Base-by-base conservation (phyloP, 1,139 yeast species). In the Geotrichum reessii region DNA sequence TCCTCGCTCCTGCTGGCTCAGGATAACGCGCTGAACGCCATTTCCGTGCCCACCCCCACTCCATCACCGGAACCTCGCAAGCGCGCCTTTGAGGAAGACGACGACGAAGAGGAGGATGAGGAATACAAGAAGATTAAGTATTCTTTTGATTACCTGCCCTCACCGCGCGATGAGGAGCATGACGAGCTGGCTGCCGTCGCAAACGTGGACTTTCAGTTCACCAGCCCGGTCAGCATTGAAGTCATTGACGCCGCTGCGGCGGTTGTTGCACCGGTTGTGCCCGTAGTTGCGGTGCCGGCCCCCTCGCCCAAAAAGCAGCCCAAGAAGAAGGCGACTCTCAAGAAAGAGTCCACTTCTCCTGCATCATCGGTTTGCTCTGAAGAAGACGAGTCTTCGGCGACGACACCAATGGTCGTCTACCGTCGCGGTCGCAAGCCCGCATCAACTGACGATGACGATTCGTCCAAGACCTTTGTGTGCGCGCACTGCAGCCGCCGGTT, bases 401-500 rank as follows among this genome's bases (percentile, higher is more conserved):
- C 47, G 12, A 7, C 52, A 22, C 47, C 40, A 6, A 33, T 40
- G 17, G 46, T 51, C n/a, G 53, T 48, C 19, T 55, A 58, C 48
- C 49, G 73, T 21, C 64, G 74, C 33, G 74, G 74, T 11, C 67
- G 74, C 58, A 69, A 70, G 59, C 70, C 73, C 3, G 55, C 66
- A 12, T 27, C 61, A 27, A 62, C 48, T 31, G 69, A 64, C 54
- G 73, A 70, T 55, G 40, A 24, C 24, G 52, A 53, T 28, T 44
- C 48, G 7, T 44, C 40, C 50, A 70, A 70, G 62, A 63, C 67
- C 22, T 72, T 72, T 62, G 69, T 68, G 44, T 72, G 75, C 59
- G 65, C 66, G 48, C 67, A 70, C 55, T 72, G 75, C 64, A 62
- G 63, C 56, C 68, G 74, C 37, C 65, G 69, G 58, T 87, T 87